phyloP scores from a whole-genome alignment of 495 filamentous ascomycete species.

The Astrothelium macrocarpum region DNA sequence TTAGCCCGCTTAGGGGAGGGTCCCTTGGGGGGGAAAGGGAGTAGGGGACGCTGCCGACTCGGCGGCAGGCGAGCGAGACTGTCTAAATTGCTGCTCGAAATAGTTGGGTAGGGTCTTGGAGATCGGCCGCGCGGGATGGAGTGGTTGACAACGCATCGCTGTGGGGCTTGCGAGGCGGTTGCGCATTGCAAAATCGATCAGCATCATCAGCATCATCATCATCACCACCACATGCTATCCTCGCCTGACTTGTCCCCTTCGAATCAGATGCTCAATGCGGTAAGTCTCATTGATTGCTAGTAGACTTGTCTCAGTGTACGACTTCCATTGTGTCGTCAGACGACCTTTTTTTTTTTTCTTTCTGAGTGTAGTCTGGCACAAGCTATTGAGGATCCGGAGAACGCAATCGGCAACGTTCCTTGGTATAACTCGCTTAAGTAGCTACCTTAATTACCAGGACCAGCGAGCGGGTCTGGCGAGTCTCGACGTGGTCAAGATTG shows the following conservation, averaged over 20 bases:
- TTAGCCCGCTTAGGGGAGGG: background rate
- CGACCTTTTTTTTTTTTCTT: background rate
- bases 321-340: background rate
- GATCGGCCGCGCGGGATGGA: conserved; percentile 2
- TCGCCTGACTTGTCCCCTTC: background rate
- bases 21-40: background rate
- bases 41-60: background rate
- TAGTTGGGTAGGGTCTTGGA: background rate
- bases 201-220: background rate
- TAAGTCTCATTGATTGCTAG: background rate
- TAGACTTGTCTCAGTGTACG: background rate
- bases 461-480: background rate
- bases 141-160: conserved; percentile 6
- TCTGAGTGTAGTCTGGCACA: background rate
- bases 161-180: background rate
- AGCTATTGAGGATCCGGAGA: background rate
- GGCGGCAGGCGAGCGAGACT: no score
- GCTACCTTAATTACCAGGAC: background rate
- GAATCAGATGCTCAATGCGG: background rate
- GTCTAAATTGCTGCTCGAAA: background rate
- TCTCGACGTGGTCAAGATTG: background rate
- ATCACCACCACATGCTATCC: background rate
- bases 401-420: background rate
- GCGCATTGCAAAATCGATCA: background rate
- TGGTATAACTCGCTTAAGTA: background rate